Evolutionary conservation across 306 rosid species (phyloP), one percentile per base, ranked within the genome.

Genomic region (Citrullus mucosospermus): DNA sequence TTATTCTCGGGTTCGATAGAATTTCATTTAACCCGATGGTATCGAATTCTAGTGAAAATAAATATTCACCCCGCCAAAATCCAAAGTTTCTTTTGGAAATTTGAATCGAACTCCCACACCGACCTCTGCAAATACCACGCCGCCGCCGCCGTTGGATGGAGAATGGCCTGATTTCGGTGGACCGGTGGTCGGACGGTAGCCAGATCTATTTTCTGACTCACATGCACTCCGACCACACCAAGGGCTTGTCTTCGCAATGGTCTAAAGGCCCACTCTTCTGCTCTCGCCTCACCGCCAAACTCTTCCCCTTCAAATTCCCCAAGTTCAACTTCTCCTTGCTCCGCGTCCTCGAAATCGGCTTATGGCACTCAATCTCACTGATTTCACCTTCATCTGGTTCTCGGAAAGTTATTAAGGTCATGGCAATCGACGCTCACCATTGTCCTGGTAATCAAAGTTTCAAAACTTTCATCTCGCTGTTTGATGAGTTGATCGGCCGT

Each of bases 161-260:
- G 67, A 78, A 59, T 6, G 88, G 89, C 2, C 76, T 88, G 80
- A 79, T 91, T 32, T 89, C 92, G 12, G 92, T 91, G 28, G 96
- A 91, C 39, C 82, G 90, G 61, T 91, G 96, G 96, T 76, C 77
- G 22, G 79, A 22, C 12, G 84, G 87, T 25, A 89, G 96, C 85
- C 87, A 83, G 9, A 86, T 62, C 2, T 91, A 91, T 80, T 91
- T 91, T 85, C 87, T 91, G 36, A 89, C 96, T 7, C 96, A 91
- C 86, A 91, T 91, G 14, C 91, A 91, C 82, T 83, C 96, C n/a
- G 92, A 91, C 50, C 96, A 91, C 84, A 88, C 93, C 81, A 3
- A 77, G 0, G 96, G 93, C 58, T 85, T 89, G 73, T 88, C 96
- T 7, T 75, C 93, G 17, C 10, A 84, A 0, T 89, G 96, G 96